Percentiles rank a stretch among this genome's conserved stretches.
phyloP scores from a whole-genome alignment of 805 yeast genomes.

The Candida mattraensis region DNA sequence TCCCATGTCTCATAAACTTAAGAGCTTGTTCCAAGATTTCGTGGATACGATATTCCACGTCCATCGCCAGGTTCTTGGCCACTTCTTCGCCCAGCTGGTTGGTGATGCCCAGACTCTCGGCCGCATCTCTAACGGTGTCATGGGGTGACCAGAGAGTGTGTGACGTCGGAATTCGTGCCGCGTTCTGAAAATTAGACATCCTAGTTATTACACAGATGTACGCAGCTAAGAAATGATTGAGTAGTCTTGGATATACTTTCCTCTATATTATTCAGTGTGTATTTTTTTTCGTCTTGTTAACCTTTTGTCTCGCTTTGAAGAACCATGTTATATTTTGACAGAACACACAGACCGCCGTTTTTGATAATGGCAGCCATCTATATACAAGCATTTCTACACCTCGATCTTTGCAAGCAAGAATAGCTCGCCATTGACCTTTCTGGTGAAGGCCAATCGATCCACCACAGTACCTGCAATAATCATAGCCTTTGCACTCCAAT shows the following conservation, averaged over 20 bases:
- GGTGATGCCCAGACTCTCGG: conserved; percentile 82
- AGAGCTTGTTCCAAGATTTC: conserved; percentile 94
- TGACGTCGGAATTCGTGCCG: conserved; percentile 57
- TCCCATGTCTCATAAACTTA: conserved; percentile 93
- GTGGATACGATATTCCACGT: conserved; percentile 95
- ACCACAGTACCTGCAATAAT: conserved; percentile 42
- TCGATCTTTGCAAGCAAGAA: conserved; percentile 20
- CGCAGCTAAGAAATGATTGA: too few species aligned
- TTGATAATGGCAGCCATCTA: neutral
- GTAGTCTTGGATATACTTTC: too few species aligned
- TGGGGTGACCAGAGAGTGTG: conserved; percentile 97
- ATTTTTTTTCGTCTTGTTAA: too few species aligned
- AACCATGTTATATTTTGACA: neutral
- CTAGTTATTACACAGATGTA: too few species aligned
- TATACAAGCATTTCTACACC: neutral
- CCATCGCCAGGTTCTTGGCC: conserved; percentile 95
- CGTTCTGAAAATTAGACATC: conserved; percentile 10
- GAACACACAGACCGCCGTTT: too few species aligned
- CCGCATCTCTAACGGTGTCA: conserved; percentile 95
- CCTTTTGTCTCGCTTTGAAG: too few species aligned
- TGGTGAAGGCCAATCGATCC: conserved; percentile 29
- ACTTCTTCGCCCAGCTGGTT: conserved; percentile 82
- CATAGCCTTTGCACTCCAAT: conserved; percentile 48
- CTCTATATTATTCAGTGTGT: too few species aligned
- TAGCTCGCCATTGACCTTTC: conserved; percentile 29